Evolutionary conservation across 805 yeast species (phyloP).

Genomic region (Yamadazyma tumulicola): DNA sequence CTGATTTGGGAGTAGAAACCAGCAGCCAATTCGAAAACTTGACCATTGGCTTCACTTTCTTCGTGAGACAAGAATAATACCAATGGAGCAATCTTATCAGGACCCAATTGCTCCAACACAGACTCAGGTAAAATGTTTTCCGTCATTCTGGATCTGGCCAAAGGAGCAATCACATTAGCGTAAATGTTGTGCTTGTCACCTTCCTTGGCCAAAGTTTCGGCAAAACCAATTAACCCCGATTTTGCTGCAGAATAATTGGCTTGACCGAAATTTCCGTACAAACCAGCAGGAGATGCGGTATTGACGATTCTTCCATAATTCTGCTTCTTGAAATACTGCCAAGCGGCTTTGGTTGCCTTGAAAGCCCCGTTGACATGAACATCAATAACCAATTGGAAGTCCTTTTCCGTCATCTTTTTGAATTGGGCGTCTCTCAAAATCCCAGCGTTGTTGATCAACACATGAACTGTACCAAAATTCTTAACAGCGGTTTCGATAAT

Average conservation of each 20-base stretch:
- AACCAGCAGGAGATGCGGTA: conserved; percentile 97
- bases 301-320: conserved; percentile 84
- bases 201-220: conserved; percentile 93
- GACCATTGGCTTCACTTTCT: conserved; percentile 55
- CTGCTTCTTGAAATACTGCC: conserved; percentile 86
- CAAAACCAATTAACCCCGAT: conserved; percentile 82
- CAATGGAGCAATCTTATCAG: conserved; percentile 89
- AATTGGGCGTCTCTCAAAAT: conserved; percentile 84
- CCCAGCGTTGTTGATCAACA: conserved; percentile 92
- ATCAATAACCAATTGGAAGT: conserved; percentile 73
- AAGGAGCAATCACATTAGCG: conserved; percentile 87
- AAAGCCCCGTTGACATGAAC: conserved; percentile 92
- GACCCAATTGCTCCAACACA: conserved; percentile 71
- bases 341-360: conserved; percentile 81
- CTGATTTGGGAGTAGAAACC: conserved; percentile 89
- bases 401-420: conserved; percentile 79
- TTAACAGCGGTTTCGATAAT: conserved; percentile 84
- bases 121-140: conserved; percentile 86
- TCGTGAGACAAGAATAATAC: conserved; percentile 79
- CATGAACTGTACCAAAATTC: conserved; percentile 83
- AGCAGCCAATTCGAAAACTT: conserved; percentile 90
- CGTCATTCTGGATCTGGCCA: conserved; percentile 96
- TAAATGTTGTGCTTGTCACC: conserved; percentile 81
- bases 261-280: conserved; percentile 96
- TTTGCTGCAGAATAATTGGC: conserved; percentile 94